phyloP scores from a whole-genome alignment of 371 early-diverging fungal genomes.

The Syncephalastrum monosporum region DNA sequence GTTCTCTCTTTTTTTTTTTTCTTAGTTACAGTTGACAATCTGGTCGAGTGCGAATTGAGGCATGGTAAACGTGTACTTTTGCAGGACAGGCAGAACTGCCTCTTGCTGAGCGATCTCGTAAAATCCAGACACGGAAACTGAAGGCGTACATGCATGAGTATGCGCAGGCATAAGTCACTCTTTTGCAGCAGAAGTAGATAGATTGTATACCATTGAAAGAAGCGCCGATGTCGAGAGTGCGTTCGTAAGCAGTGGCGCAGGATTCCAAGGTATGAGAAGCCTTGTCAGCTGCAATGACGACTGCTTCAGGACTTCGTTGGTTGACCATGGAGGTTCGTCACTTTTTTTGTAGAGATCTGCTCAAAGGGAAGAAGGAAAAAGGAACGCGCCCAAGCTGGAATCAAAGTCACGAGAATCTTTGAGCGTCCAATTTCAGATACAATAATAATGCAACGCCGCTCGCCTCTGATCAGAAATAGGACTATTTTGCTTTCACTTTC shows the following conservation, averaged over 20 bases:
- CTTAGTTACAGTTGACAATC: conserved; percentile 17
- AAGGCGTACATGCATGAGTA: background rate
- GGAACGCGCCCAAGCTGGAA: too few relatives aligned
- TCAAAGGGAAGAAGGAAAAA: too few relatives aligned
- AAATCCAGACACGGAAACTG: conserved; percentile 14
- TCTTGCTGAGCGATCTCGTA: conserved; percentile 7
- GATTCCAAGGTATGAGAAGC: conserved; percentile 16
- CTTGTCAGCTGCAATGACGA: conserved; percentile 9
- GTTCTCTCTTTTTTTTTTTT: background rate
- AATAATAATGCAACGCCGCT: too few relatives aligned
- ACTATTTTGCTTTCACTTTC: too few relatives aligned
- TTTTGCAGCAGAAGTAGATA: background rate
- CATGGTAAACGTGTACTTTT: conserved; percentile 16
- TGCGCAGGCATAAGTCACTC: background rate
- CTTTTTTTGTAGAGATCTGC: too few relatives aligned
- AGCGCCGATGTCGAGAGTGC: conserved; percentile 16
- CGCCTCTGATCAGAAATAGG: too few relatives aligned
- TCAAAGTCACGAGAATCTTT: too few relatives aligned
- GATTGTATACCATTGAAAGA: conserved; percentile 11
- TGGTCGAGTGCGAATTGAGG: conserved; percentile 19
- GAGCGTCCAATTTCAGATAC: too few relatives aligned
- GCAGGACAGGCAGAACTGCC: conserved; percentile 15
- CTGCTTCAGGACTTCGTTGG: conserved; percentile 17
- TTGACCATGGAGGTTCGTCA: conserved; percentile 7
- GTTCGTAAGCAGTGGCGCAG: conserved; percentile 4